phyloP scores from a whole-genome alignment of 371 early-diverging fungal genomes.

The Mortierella sp. region DNA sequence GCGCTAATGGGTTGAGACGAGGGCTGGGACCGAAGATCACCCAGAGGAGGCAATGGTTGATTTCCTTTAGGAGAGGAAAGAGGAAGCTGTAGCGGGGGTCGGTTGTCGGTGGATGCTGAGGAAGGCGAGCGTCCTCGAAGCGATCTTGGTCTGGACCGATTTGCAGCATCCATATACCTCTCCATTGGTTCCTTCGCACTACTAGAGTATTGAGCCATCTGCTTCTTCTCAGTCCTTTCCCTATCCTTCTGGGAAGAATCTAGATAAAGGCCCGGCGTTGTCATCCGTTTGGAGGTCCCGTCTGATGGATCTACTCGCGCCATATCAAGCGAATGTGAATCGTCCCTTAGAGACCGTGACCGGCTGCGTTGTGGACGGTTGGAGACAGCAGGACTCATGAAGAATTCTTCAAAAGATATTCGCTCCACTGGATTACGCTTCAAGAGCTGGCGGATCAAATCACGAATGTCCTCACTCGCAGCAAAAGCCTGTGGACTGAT shows the following conservation, averaged over 20 bases:
- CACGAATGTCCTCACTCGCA: slow-evolving; percentile 80
- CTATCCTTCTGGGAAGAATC: neutral
- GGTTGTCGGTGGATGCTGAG: slow-evolving; percentile 17
- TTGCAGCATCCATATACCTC: slow-evolving; percentile 11
- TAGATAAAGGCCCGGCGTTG: no score
- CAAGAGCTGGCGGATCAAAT: slow-evolving; percentile 82
- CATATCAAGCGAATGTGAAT: neutral
- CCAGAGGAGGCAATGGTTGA: slow-evolving; percentile 8
- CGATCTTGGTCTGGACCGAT: slow-evolving; percentile 34
- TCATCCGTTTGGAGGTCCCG: no score
- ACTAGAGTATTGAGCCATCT: neutral
- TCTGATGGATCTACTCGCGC: no score
- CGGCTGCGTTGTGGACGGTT: slow-evolving; percentile 17
- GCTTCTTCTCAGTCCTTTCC: slow-evolving; percentile 28
- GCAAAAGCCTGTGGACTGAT: slow-evolving; percentile 18
- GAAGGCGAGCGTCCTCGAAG: slow-evolving; percentile 37
- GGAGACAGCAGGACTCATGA: slow-evolving; percentile 79
- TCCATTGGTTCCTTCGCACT: slow-evolving; percentile 15
- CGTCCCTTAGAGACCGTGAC: slow-evolving; percentile 22
- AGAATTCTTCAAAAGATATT: slow-evolving; percentile 93
- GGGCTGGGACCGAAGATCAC: slow-evolving; percentile 15
- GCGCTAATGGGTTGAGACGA: slow-evolving; percentile 26
- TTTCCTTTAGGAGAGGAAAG: slow-evolving; percentile 32
- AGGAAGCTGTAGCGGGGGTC: slow-evolving; percentile 47
- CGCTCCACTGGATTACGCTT: slow-evolving; percentile 88